These are phyloP conservation scores for Globisporangium barbulae DNA, from an alignment of 352 stramenopile genomes.

Conservation along the genomic window DNA sequence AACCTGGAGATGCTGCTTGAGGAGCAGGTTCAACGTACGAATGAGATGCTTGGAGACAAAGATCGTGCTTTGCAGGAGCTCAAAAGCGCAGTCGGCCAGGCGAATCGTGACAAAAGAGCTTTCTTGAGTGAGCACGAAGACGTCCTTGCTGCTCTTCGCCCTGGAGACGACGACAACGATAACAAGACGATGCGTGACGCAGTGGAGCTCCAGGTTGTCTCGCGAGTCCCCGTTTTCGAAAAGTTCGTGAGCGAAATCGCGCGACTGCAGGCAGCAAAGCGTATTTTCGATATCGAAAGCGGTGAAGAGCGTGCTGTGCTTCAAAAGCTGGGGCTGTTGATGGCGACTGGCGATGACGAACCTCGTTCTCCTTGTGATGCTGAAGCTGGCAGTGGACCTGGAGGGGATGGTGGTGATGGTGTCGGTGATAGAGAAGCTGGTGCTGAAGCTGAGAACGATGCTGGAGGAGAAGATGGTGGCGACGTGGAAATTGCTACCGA, in stretches of 20 bases:
- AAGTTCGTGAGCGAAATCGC: constrained; percentile 2
- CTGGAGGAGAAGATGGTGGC: neutral
- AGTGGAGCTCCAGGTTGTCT: neutral
- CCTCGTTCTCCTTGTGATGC: neutral
- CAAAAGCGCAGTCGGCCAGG: neutral
- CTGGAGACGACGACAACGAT: neutral
- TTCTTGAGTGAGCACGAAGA: neutral
- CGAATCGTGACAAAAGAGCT: neutral
- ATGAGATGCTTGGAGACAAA: neutral
- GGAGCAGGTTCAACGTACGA: neutral
- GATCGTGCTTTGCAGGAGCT: neutral
- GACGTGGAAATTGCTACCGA: no score
- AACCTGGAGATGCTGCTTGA: constrained; percentile 4
- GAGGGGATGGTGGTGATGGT: neutral
- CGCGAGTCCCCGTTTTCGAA: constrained; percentile 10
- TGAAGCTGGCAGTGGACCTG: neutral
- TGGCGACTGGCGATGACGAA: constrained; percentile 7
- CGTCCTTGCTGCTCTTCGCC: neutral
- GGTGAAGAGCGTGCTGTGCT: constrained; percentile 21
- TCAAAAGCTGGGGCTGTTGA: constrained; percentile 13
- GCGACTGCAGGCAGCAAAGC: constrained; percentile 8
- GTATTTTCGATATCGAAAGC: constrained; percentile 12
- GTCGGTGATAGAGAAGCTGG: neutral
- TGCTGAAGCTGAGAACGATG: no score
- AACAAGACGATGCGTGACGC: neutral